A percentile compares a stretch with the other conserved stretches of the same genome.
Conservation (phyloP, 768 basidiomycete genomes). For the Auriscalpium orientale region DNA sequence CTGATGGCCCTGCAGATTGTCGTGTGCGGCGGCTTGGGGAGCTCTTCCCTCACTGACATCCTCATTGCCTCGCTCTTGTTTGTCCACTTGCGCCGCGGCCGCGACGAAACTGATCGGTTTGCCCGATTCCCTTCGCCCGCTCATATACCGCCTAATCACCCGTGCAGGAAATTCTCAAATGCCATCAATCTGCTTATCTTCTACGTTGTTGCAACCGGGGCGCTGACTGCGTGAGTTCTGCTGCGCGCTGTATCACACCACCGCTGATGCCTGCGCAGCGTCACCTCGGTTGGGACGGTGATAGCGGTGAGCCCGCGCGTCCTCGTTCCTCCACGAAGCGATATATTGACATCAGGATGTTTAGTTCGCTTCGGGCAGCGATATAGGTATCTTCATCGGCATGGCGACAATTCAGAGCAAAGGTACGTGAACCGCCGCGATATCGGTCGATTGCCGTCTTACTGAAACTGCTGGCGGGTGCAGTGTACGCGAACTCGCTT, state of each 20-base stretch:
- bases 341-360: too few species aligned
- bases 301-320: not conserved
- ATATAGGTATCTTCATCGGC: slow-evolving; percentile 1
- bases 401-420: slow-evolving; percentile 3
- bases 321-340: not conserved
- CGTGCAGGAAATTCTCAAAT: not conserved
- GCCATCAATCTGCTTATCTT: not conserved
- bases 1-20: not conserved
- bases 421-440: not conserved
- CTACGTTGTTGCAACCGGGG: not conserved
- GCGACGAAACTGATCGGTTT: not conserved
- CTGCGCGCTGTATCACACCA: not conserved
- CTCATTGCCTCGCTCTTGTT: not conserved
- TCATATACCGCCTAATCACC: not conserved
- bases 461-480: too few species aligned
- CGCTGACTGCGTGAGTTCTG: not conserved
- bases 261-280: not conserved
- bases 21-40: not conserved
- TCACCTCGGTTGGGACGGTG: not conserved
- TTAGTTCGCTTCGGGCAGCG: not conserved
- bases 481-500: slow-evolving; percentile 1
- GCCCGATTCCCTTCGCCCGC: not conserved
- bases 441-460: too few species aligned
- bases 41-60: not conserved
- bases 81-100: not conserved